Percentiles rank a stretch among this genome's conserved stretches.
Evolutionary conservation across 2,329 filamentous ascomycete genomes (phyloP).

Genomic region (Graphiopsis chlorocephala): DNA sequence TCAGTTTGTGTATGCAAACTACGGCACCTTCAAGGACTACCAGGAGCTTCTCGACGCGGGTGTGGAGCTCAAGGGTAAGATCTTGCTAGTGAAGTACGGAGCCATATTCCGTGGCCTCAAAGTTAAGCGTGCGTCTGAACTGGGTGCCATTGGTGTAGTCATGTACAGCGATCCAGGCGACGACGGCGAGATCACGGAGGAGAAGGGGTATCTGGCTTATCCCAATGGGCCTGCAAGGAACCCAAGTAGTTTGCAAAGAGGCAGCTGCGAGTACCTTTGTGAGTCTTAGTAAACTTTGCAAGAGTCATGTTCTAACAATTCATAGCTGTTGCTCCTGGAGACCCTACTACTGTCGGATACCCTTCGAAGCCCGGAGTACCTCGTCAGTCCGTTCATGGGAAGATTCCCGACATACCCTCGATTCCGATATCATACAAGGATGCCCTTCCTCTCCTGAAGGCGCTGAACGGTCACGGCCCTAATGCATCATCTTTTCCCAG

Average conservation of each 20-base stretch:
- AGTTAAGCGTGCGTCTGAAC: conserved; percentile 84
- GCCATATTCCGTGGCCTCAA: conserved; percentile 85
- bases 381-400: conserved; percentile 65
- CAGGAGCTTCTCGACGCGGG: conserved; percentile 75
- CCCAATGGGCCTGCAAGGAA: conserved; percentile 84
- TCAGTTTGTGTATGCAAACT: conserved; percentile 84
- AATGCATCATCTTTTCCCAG: conserved; percentile 70
- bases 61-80: conserved; percentile 75
- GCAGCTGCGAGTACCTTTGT: conserved; percentile 67
- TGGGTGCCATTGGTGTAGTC: conserved; percentile 81
- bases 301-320: conserved; percentile 6
- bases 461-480: conserved; percentile 85
- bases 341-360: conserved; percentile 94
- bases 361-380: conserved; percentile 84
- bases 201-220: conserved; percentile 75
- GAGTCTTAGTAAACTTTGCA: conserved; percentile 18
- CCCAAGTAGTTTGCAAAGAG: conserved; percentile 84
- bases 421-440: conserved; percentile 87
- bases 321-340: conserved; percentile 57
- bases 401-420: conserved; percentile 82
- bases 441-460: conserved; percentile 78
- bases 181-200: conserved; percentile 76
- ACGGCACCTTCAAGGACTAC: conserved; percentile 81
- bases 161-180: conserved; percentile 88
- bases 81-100: conserved; percentile 85